Conservation (phyloP, 1,284 basidiomycete genomes). For the Ceratobasidium theobromae region DNA sequence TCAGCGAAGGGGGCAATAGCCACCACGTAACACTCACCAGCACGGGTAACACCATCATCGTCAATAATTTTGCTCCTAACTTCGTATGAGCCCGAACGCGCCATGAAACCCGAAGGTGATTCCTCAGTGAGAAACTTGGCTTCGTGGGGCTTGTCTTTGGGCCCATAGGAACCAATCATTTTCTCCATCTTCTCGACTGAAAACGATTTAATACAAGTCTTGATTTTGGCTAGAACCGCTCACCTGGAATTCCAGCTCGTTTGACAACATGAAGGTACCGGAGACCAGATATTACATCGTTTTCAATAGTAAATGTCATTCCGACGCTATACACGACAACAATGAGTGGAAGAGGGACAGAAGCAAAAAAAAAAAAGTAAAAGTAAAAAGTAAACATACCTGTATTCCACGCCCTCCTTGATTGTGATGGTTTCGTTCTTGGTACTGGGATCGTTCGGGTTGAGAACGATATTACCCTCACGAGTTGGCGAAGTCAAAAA, state of each 20-base stretch:
- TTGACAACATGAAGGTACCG: conserved; percentile 86
- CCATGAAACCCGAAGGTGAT: conserved; percentile 79
- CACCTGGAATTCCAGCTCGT: conserved; percentile 68
- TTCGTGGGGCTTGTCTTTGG: conserved; percentile 59
- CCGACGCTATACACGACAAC: conserved; percentile 56
- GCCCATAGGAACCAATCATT: conserved; percentile 88
- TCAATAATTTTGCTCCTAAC: conserved; percentile 81
- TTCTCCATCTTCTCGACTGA: conserved; percentile 84
- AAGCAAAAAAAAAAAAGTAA: background rate
- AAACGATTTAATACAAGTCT: conserved; percentile 15
- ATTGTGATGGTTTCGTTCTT: conserved; percentile 75
- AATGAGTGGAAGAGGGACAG: no score
- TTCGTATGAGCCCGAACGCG: conserved; percentile 71
- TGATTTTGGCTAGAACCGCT: conserved; percentile 29
- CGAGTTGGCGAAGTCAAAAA: conserved; percentile 69
- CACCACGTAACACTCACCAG: conserved; percentile 53
- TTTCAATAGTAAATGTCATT: conserved; percentile 79
- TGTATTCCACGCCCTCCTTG: conserved; percentile 85
- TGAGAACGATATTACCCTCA: conserved; percentile 60
- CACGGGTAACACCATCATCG: conserved; percentile 75
- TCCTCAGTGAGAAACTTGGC: conserved; percentile 78
- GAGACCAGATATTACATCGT: conserved; percentile 82
- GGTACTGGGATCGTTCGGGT: conserved; percentile 55
- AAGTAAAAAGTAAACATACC: conserved; percentile 47
- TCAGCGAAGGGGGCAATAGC: background rate